Conservation (phyloP, 1,284 basidiomycete genomes). For the Ganoderma multipileum region DNA sequence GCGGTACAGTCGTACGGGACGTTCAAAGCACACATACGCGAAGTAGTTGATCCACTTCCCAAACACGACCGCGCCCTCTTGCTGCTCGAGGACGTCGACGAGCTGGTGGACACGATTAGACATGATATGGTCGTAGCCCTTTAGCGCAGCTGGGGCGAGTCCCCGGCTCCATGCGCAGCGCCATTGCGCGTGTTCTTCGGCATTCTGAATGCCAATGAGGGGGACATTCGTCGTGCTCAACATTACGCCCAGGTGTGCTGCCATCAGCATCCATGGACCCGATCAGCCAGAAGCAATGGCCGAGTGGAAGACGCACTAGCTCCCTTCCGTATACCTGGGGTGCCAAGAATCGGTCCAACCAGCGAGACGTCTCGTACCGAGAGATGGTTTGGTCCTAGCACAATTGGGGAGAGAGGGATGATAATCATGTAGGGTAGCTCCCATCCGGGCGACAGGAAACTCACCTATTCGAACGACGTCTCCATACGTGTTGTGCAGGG, state of each 20-base stretch:
- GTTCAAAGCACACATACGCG: slow-evolving; percentile 57
- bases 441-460: neutral
- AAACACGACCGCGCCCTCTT: slow-evolving; percentile 47
- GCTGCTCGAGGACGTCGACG: slow-evolving; percentile 45
- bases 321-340: slow-evolving; percentile 15
- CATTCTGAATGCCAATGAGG: slow-evolving; percentile 41
- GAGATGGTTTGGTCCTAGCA: neutral
- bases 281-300: too few species aligned
- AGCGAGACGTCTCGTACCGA: slow-evolving; percentile 10
- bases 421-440: neutral
- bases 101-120: slow-evolving; percentile 47
- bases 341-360: neutral
- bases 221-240: slow-evolving; percentile 14
- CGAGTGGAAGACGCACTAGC: slow-evolving; percentile 7
- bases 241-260: slow-evolving; percentile 1
- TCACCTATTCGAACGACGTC: slow-evolving; percentile 7
- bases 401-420: too few species aligned
- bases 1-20: too few species aligned
- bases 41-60: slow-evolving; percentile 56
- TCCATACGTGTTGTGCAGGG: neutral
- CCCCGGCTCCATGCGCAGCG: slow-evolving; percentile 61
- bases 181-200: slow-evolving; percentile 50
- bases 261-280: too few species aligned
- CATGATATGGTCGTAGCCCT: slow-evolving; percentile 57
- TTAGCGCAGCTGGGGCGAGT: slow-evolving; percentile 55